Base-by-base conservation (phyloP, 805 yeast genomes). In the Candida adriatica region DNA sequence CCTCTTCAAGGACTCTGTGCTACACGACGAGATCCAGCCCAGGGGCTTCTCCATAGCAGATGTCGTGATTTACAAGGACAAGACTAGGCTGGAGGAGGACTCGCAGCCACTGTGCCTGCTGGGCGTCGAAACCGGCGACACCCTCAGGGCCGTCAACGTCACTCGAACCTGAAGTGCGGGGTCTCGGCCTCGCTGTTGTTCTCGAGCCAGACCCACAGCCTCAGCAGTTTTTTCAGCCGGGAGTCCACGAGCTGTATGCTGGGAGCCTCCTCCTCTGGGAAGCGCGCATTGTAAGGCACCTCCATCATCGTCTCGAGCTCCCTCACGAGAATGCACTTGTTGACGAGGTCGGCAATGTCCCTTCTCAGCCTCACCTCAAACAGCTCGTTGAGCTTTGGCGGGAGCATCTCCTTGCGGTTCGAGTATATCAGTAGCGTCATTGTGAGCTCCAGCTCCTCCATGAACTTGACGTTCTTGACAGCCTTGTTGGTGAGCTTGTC, bases 371-470 rank as follows among this genome's bases (percentile, higher is more conserved):
- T 65, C 25, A 78, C 55, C 39, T 80, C 75, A 51, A 81, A 64
- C 24, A 84, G 56, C 15, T 61, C 61, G 27, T 68, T 59, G 40
- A 85, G 57, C 39, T 71, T 73, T 18, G 58, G 58, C 0, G 86
- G 87, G 20, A 79, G 49, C 32, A 38, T 26, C 24, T 50, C 46
- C 10, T 35, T 31, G 17, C 38, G 50, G 14, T 51, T 50, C 2
- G 73, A 68, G 39, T 68, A 69, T 23, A 75, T 73, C 22, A 87
- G 58, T 38, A 87, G 62, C 15, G 94, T 85, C 92, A 87, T 83
- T 3, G 94, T 77, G 26, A 78, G 62, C 51, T 88, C 95, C 39
- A 87, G 58, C 42, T 84, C 90, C 33, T 72, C 70, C 56, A 86
- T 65, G 38, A 80, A 73, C 35, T 62, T 62, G 41, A 61, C 61